Evolutionary conservation across 345 rosid genomes (phyloP).

Genomic region (Eucalyptus pauciflora): DNA sequence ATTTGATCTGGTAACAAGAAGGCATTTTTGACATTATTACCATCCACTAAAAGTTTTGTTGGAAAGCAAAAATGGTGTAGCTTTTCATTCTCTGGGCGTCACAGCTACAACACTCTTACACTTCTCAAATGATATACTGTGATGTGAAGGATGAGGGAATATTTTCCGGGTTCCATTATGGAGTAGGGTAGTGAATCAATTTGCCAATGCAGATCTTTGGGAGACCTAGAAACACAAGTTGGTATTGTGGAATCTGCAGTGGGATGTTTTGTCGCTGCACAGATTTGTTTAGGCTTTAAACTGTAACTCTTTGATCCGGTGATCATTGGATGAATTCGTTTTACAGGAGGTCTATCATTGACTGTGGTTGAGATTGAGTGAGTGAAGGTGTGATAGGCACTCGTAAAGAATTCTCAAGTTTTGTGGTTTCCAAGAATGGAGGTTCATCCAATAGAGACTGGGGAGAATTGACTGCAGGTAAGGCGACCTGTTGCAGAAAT

Average conservation of each 20-base stretch:
- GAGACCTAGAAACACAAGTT: neutral
- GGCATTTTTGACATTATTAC: neutral
- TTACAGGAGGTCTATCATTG: neutral
- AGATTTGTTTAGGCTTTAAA: neutral
- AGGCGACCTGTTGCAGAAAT: neutral
- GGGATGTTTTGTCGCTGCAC: neutral
- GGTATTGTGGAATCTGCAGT: neutral
- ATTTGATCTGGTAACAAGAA: constrained; percentile 84
- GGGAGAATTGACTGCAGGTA: neutral
- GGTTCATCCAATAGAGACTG: neutral
- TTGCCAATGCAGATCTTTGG: no score
- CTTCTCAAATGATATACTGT: no score
- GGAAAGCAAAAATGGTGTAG: neutral
- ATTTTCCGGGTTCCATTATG: no score
- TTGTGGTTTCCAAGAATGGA: neutral
- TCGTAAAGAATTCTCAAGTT: neutral
- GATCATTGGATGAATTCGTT: neutral
- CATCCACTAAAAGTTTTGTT: neutral
- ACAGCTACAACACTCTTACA: neutral
- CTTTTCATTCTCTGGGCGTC: neutral
- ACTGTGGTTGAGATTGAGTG: neutral
- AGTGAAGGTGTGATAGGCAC: neutral
- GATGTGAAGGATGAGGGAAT: no score
- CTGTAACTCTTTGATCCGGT: neutral
- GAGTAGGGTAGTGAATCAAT: no score